Conservation (phyloP, 2,329 filamentous ascomycete species). For the Tetracladium maxilliforme region DNA sequence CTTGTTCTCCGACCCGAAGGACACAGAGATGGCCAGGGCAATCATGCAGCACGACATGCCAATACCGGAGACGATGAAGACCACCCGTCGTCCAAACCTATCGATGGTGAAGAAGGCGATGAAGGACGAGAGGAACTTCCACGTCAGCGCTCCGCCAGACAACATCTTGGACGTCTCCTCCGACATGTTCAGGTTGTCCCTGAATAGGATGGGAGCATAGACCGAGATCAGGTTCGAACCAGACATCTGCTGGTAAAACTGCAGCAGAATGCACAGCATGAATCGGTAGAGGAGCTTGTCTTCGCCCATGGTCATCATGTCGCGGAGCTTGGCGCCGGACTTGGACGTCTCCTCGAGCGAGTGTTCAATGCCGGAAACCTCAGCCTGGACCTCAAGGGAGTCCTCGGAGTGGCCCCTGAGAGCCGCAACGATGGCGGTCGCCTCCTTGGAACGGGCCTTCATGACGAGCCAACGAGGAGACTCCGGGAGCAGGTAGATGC, state of each 20-base stretch:
- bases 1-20: constrained; percentile 26
- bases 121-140: constrained; percentile 37
- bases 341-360: constrained; percentile 26
- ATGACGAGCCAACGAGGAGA: constrained; percentile 21
- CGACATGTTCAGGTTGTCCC: constrained; percentile 20
- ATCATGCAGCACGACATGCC: constrained; percentile 41
- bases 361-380: constrained; percentile 30
- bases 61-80: constrained; percentile 34
- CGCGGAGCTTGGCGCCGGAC: constrained; percentile 19
- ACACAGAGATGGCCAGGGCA: constrained; percentile 34
- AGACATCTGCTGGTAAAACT: too few relatives aligned
- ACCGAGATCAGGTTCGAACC: constrained; percentile 5
- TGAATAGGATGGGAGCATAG: constrained; percentile 5
- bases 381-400: constrained; percentile 20
- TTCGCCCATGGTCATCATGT: constrained; percentile 31
- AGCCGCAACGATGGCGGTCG: constrained; percentile 16
- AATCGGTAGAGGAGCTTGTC: constrained; percentile 35
- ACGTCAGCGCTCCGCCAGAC: constrained; percentile 33
- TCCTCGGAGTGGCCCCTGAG: constrained; percentile 20
- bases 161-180: constrained; percentile 23
- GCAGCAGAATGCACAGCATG: constrained; percentile 29
- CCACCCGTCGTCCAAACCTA: constrained; percentile 29
- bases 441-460: constrained; percentile 17
- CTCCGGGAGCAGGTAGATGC: constrained; percentile 19
- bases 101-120: constrained; percentile 34